These are phyloP conservation scores for Ophiocordyceps australis DNA, from an alignment of 2,329 filamentous ascomycete species.

Conservation along the genomic window DNA sequence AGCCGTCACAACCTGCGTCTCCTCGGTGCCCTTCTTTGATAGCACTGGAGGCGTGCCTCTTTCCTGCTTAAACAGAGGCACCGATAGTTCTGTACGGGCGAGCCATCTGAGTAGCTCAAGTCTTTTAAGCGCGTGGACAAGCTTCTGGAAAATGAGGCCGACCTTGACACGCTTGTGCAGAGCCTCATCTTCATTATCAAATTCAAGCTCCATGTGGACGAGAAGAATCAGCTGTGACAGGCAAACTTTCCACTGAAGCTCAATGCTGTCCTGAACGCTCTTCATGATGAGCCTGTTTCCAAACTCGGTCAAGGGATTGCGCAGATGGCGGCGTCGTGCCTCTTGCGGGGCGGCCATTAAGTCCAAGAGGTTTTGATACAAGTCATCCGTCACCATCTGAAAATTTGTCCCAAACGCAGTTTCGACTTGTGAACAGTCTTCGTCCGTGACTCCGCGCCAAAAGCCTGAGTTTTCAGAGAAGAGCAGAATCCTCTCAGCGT, in stretches of 20 bases:
- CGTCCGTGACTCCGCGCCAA: constrained; percentile 62
- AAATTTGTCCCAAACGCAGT: constrained; percentile 49
- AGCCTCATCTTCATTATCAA: constrained; percentile 53
- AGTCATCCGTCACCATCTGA: constrained; percentile 33
- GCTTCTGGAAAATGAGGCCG: constrained; percentile 46
- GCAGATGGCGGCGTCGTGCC: constrained; percentile 23
- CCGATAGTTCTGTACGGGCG: constrained; percentile 35
- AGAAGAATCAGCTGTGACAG: constrained; percentile 71
- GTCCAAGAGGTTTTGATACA: constrained; percentile 32
- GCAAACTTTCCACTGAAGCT: constrained; percentile 54
- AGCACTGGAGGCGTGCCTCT: constrained; percentile 12
- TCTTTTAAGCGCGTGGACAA: constrained; percentile 54
- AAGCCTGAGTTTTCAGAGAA: constrained; percentile 70
- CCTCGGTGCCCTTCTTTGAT: constrained; percentile 23
- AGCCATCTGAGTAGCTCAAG: constrained; percentile 61
- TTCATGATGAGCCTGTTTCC: constrained; percentile 59
- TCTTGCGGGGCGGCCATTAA: constrained; percentile 27
- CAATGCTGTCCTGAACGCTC: constrained; percentile 61
- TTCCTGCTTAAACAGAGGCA: constrained; percentile 23
- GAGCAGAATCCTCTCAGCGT: constrained; percentile 55
- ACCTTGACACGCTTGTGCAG: constrained; percentile 44
- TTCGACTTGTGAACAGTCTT: constrained; percentile 55
- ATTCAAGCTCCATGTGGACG: constrained; percentile 71
- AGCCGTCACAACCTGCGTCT: constrained; percentile 32
- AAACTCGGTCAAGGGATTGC: constrained; percentile 48